Percentiles rank a stretch among this genome's conserved stretches.
These are phyloP conservation scores for Sphenostylis stenocarpa DNA, from an alignment of 306 rosid genomes.

Conservation along the genomic window DNA sequence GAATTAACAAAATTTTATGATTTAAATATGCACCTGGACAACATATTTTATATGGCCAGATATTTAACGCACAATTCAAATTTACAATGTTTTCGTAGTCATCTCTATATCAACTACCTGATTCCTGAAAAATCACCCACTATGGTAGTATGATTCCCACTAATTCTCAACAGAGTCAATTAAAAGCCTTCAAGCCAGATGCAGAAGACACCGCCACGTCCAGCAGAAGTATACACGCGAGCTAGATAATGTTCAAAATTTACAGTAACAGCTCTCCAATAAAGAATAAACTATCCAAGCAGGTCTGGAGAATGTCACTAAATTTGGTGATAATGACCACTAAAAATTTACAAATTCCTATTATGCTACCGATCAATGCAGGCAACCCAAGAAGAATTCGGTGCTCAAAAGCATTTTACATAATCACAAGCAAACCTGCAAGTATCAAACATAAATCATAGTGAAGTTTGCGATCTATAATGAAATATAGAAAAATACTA, in stretches of 20 bases:
- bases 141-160: conserved; percentile 32
- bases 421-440: conserved; percentile 55
- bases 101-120: conserved; percentile 44
- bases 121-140: conserved; percentile 38
- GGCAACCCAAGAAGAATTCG: conserved; percentile 52
- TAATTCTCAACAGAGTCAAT: conserved; percentile 45
- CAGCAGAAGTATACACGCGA: conserved; percentile 47
- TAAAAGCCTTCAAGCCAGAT: conserved; percentile 40
- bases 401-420: conserved; percentile 51
- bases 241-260: conserved; percentile 56
- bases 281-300: conserved; percentile 47
- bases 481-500: not conserved
- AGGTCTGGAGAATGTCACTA: conserved; percentile 51
- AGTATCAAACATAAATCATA: conserved; percentile 22
- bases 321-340: conserved; percentile 37
- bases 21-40: conserved; percentile 40
- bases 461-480: conserved; percentile 16
- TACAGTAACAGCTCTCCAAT: conserved; percentile 45
- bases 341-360: conserved; percentile 51
- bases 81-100: conserved; percentile 67
- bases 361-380: conserved; percentile 44
- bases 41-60: conserved; percentile 54
- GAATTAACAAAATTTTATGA: conserved; percentile 31
- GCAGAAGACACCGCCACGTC: conserved; percentile 43
- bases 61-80: conserved; percentile 53